Percentiles rank a stretch among this genome's conserved stretches.
Evolutionary conservation across 2,329 filamentous ascomycete genomes (phyloP).

Genomic region (Stromatinia cepivora): DNA sequence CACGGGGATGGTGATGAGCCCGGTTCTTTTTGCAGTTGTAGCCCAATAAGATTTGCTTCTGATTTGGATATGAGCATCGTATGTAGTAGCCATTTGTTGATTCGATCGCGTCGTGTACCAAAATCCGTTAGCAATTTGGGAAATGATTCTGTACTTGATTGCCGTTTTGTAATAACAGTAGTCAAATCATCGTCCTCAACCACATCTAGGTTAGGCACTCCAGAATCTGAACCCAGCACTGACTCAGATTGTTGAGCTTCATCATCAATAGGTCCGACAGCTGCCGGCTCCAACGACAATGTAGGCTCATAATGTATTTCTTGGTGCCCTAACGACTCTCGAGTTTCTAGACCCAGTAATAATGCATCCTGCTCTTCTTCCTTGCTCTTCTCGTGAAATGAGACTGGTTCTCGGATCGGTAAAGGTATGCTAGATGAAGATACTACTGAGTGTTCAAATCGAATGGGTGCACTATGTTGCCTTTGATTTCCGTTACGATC

Average conservation of each 20-base stretch:
- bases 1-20: slow-evolving; percentile 31
- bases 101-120: slow-evolving; percentile 29
- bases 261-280: not conserved
- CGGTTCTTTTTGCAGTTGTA: slow-evolving; percentile 26
- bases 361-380: not conserved
- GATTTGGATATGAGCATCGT: slow-evolving; percentile 28
- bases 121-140: slow-evolving; percentile 30
- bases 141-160: slow-evolving; percentile 27
- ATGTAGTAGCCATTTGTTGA: slow-evolving; percentile 34
- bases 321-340: too few relatives aligned
- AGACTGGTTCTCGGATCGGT: too few relatives aligned
- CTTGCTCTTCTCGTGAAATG: not conserved
- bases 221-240: slow-evolving; percentile 25
- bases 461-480: not conserved
- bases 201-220: slow-evolving; percentile 13
- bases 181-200: not conserved
- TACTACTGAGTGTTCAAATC: not conserved
- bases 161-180: not conserved
- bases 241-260: not conserved
- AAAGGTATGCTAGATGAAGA: not conserved
- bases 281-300: not conserved
- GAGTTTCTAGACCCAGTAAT: not conserved
- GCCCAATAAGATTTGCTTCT: slow-evolving; percentile 29
- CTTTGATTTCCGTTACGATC: not conserved
- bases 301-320: not conserved